Percentiles rank a stretch among this genome's conserved stretches.
These are phyloP conservation scores for Rhododendron simsii DNA, from an alignment of 148 eudicot genomes.

Conservation along the genomic window DNA sequence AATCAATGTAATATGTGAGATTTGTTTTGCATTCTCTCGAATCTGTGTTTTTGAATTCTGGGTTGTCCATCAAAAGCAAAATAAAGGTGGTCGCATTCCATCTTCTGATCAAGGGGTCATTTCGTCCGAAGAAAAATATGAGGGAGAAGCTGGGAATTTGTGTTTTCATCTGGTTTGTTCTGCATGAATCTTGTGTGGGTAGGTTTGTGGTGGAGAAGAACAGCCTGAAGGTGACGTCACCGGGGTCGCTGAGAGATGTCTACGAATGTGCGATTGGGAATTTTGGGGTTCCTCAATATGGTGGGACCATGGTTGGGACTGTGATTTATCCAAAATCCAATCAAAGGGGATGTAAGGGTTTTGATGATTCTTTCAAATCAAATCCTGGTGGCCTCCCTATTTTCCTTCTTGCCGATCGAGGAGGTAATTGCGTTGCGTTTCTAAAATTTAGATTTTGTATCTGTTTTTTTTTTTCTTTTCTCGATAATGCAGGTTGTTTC, in stretches of 20 bases:
- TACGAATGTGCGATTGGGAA: slow-evolving; percentile 96
- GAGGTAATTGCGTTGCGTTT: slow-evolving; percentile 37
- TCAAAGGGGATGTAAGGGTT: slow-evolving; percentile 63
- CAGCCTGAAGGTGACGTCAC: slow-evolving; percentile 77
- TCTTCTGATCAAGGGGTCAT: neutral
- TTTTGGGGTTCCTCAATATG: slow-evolving; percentile 93
- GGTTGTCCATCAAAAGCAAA: neutral
- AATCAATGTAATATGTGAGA: neutral
- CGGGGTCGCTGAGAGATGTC: slow-evolving; percentile 45
- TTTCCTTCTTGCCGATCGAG: slow-evolving; percentile 83
- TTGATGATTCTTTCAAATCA: slow-evolving; percentile 45
- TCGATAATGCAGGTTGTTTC: too few species aligned
- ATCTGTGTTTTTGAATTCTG: neutral
- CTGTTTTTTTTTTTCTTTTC: neutral
- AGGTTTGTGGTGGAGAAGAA: slow-evolving; percentile 96
- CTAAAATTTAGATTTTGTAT: too few species aligned
- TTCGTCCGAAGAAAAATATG: slow-evolving; percentile 17
- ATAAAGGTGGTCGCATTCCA: neutral
- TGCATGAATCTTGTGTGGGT: slow-evolving; percentile 42
- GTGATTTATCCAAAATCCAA: slow-evolving; percentile 71
- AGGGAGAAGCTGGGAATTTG: slow-evolving; percentile 28
- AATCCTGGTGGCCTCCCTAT: slow-evolving; percentile 81
- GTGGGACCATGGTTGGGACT: slow-evolving; percentile 78
- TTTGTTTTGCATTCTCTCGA: neutral
- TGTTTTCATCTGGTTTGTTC: slow-evolving; percentile 24